Evolutionary conservation across 768 basidiomycete species (phyloP), one percentile per base, ranked within the genome.

Genomic region (Paxillus ammoniavirescens): DNA sequence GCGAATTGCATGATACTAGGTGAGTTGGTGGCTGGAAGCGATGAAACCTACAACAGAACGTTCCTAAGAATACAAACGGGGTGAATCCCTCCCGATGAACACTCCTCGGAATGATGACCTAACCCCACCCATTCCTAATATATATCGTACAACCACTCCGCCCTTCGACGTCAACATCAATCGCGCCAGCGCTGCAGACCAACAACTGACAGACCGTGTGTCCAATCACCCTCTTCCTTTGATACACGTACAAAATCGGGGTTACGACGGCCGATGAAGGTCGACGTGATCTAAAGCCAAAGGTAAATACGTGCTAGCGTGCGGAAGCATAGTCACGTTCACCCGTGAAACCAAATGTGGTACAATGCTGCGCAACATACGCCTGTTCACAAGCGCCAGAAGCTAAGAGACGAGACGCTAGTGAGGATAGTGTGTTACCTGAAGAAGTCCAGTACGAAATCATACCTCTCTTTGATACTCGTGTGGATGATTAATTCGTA

Each of bases 401-500:
- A n/a, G 4, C 13, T 49, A 13, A 49, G 33, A 31, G 30, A 9
- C 47, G 35, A 31, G 31, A 31, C 7, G 10, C 6, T 8, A 14
- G 15, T 14, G 7, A 38, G 35, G 48, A 40, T 31, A 8, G 21
- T 8, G 17, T 38, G 18, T 28, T 9, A 31, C 14, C 1, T 9
- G 38, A 35, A 8, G 21, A 12, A 15, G 13, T 8, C 28, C 9
- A 26, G 17, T 8, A 8, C 2, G 9, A 23, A 6, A 4, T 33
- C 67, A 51, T 5, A 70, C 68, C 68, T 50, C 12, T 57, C 31
- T 57, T 49, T 56, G 12, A 58, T 42, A 31, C 60, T 53, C 1
- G 43, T 28, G 45, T 28, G 62, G 6, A 49, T 47, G n/a, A 70
- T 40, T n/a, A 70, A 49, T 21, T 65, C 63, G 40, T 70, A 70